phyloP scores from a whole-genome alignment of 2,329 filamentous ascomycete genomes.

The Clarireedia sp. region DNA sequence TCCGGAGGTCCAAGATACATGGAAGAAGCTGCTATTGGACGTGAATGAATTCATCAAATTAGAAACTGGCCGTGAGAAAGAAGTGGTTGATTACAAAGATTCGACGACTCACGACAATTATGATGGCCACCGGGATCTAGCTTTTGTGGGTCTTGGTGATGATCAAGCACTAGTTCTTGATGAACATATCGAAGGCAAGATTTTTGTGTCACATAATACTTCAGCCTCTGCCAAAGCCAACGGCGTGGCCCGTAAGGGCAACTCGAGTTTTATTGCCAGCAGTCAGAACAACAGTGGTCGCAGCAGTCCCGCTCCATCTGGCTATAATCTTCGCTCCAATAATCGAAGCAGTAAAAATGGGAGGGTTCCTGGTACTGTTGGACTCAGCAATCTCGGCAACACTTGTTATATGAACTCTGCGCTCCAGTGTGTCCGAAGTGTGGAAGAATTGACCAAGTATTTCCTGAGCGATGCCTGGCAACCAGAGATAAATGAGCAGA shows the following conservation, averaged over 20 bases:
- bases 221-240: constrained; percentile 17
- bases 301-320: constrained; percentile 56
- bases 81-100: constrained; percentile 57
- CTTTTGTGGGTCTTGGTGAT: constrained; percentile 58
- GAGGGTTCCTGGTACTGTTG: constrained; percentile 67
- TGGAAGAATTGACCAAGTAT: constrained; percentile 88
- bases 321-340: constrained; percentile 60
- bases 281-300: constrained; percentile 51
- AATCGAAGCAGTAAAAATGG: constrained; percentile 52
- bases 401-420: constrained; percentile 99
- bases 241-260: constrained; percentile 17
- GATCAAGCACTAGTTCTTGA: constrained; percentile 78
- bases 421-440: constrained; percentile 85
- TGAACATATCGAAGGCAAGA: constrained; percentile 57
- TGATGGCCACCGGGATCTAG: constrained; percentile 64
- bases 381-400: constrained; percentile 85
- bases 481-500: constrained; percentile 74
- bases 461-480: constrained; percentile 71
- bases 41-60: constrained; percentile 55
- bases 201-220: constrained; percentile 48
- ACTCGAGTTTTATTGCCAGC: constrained; percentile 23
- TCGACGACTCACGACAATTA: constrained; percentile 66
- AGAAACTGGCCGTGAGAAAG: constrained; percentile 54
- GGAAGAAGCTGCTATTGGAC: constrained; percentile 38
- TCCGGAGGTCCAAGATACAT: constrained; percentile 30